Percentiles rank a stretch among this genome's conserved stretches.
phyloP scores from a whole-genome alignment of 208 protist genomes.

The Wallacemonas sp. region DNA sequence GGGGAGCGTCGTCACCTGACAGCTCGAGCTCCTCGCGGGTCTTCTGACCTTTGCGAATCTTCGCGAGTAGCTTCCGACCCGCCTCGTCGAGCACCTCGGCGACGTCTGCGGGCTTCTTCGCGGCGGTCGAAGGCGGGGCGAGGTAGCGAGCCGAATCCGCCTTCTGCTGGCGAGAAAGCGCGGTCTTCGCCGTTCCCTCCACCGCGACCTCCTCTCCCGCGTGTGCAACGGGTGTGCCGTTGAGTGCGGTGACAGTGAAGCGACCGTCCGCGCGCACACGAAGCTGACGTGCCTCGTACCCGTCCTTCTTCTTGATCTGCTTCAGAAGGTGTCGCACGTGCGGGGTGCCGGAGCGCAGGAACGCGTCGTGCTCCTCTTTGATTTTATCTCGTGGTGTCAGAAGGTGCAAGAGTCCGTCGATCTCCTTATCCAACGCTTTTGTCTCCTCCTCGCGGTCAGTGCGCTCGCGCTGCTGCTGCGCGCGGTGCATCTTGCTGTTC shows the following conservation, averaged over 20 bases:
- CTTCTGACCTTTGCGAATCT: constrained; percentile 11
- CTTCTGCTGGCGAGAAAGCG: constrained; percentile 4
- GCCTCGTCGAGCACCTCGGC: constrained; percentile 10
- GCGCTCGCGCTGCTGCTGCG: constrained; percentile 64
- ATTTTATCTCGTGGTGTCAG: constrained; percentile 58
- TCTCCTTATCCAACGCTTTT: constrained; percentile 59
- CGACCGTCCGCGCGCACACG: constrained; percentile 35
- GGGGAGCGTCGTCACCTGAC: not conserved
- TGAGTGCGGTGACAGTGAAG: constrained; percentile 34
- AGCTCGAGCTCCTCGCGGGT: constrained; percentile 2
- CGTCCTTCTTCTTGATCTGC: constrained; percentile 24
- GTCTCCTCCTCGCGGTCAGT: constrained; percentile 55
- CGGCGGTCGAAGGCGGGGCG: not conserved
- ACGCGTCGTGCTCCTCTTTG: constrained; percentile 60
- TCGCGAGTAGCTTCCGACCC: not conserved
- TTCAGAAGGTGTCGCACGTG: constrained; percentile 58
- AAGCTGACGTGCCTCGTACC: constrained; percentile 49
- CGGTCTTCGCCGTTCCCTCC: no score
- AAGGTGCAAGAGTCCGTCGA: constrained; percentile 67
- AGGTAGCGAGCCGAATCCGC: not conserved
- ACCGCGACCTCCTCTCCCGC: not conserved
- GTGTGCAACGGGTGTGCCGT: not conserved
- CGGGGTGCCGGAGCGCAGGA: constrained; percentile 48
- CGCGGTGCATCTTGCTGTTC: constrained; percentile 59
- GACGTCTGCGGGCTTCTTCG: not conserved